Conservation (phyloP, 306 rosid genomes). For the Prunus davidiana region DNA sequence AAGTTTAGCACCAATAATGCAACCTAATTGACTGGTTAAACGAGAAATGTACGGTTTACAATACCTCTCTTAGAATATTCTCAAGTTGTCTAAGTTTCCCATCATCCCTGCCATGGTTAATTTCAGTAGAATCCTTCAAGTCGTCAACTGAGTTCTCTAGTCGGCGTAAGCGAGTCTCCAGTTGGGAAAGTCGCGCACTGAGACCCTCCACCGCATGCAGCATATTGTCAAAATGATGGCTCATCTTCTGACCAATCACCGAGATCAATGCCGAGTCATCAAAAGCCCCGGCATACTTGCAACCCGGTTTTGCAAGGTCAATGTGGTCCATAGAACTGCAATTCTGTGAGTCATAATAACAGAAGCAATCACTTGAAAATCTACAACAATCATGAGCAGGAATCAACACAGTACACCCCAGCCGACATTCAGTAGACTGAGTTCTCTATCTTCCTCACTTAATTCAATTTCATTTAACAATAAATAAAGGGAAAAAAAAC, state of each 20-base stretch:
- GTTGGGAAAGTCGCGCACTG: constrained; percentile 29
- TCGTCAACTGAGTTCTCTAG: constrained; percentile 32
- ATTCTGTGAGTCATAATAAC: constrained; percentile 12
- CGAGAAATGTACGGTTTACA: background rate
- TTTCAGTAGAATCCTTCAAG: constrained; percentile 28
- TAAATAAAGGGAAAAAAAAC: background rate
- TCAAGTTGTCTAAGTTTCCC: constrained; percentile 31
- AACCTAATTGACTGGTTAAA: constrained; percentile 1
- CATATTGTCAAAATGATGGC: constrained; percentile 20
- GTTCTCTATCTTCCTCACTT: background rate
- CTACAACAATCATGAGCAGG: background rate
- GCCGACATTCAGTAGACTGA: background rate
- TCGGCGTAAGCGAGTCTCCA: constrained; percentile 29
- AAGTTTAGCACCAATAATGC: background rate
- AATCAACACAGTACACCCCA: background rate
- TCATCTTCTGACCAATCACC: constrained; percentile 29
- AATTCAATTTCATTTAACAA: background rate
- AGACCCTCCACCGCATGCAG: constrained; percentile 29
- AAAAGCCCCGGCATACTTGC: background rate
- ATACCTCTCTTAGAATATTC: constrained; percentile 31
- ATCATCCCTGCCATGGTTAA: constrained; percentile 26
- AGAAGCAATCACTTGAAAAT: constrained; percentile 2
- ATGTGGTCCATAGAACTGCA: background rate
- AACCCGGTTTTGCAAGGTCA: background rate
- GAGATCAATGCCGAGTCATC: constrained; percentile 15